Base-by-base conservation (phyloP, 139 green algal genomes). In the Diplosphaera chodatii region DNA sequence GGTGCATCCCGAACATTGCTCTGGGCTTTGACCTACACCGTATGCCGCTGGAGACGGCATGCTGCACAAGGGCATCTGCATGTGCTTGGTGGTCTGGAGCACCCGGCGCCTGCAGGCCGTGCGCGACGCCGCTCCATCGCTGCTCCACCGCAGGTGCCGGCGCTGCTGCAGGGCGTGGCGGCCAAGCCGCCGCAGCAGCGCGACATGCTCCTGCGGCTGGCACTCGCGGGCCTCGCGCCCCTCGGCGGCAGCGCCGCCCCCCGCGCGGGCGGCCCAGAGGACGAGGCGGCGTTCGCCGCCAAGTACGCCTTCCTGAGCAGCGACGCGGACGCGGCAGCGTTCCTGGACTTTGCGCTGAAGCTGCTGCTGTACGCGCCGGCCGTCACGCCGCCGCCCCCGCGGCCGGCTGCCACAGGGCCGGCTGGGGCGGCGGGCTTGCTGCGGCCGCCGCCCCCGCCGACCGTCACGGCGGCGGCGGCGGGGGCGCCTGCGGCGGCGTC, bases 311-410 rank as follows among this genome's bases (percentile, higher is more conserved):
- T 85, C 67, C 48, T 83, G 31, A 22, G 66, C 29, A 33, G 27
- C 2, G 29, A 40, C 22, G 48, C 30, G 20, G 87, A 92, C 72
- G 30, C 67, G 8, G 8, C 18, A 16, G 20, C 71, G 4, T 84
- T 94, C 55, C 75, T 94, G 69, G 69, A 69, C 10, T 89, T 90
- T 77, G 77, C 59, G 29, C 74, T 89, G 0, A 83, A 82, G 70
- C 62, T 91, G 41, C 55, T 95, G 83, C 78, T 96, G 62, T 96
- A 93, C 71, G 73, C 84, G 68, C 83, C 86, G 3, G 68, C 73
- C 25, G 41, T 55, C 70, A 16, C n/a, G n/a, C n/a, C n/a, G n/a
- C n/a, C n/a, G n/a, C n/a, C n/a, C n/a, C n/a, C n/a, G n/a, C n/a
- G n/a, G n/a, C n/a, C n/a, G n/a, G n/a, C n/a, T n/a, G n/a, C n/a